A percentile compares a stretch with the other conserved stretches of the same genome.
phyloP scores from a whole-genome alignment of 225 moss, liverwort and hornwort genomes.

The Anthoceros angustus region DNA sequence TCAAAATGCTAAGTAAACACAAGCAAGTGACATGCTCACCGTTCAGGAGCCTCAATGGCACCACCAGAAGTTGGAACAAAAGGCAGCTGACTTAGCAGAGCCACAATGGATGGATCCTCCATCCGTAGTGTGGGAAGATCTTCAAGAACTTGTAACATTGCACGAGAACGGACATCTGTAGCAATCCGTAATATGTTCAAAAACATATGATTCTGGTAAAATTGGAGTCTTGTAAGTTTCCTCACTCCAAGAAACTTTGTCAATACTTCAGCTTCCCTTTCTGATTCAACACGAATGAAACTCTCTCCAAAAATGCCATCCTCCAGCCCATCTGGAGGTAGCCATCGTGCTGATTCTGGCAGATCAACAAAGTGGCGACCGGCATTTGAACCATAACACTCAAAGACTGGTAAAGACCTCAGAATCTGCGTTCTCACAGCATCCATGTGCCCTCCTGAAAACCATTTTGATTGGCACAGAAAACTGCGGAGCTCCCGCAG shows the following conservation, averaged over 20 bases:
- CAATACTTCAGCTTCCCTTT: slow-evolving; percentile 74
- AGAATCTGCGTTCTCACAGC: slow-evolving; percentile 39
- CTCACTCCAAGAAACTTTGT: slow-evolving; percentile 39
- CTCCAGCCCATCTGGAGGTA: slow-evolving; percentile 56
- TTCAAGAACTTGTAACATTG: slow-evolving; percentile 50
- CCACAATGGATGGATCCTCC: slow-evolving; percentile 38
- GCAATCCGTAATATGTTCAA: slow-evolving; percentile 44
- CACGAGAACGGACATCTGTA: slow-evolving; percentile 36
- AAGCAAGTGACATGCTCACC: slow-evolving; percentile 17
- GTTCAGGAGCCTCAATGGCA: slow-evolving; percentile 47
- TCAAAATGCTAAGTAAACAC: background rate
- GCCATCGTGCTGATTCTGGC: slow-evolving; percentile 50
- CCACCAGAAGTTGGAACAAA: slow-evolving; percentile 66
- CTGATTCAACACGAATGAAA: slow-evolving; percentile 58
- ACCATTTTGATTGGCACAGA: slow-evolving; percentile 83
- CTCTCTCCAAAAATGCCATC: slow-evolving; percentile 50
- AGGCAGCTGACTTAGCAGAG: slow-evolving; percentile 32
- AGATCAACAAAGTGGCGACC: slow-evolving; percentile 55
- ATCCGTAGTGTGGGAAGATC: slow-evolving; percentile 36
- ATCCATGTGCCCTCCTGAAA: slow-evolving; percentile 39
- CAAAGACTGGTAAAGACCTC: slow-evolving; percentile 59
- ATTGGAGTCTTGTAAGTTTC: slow-evolving; percentile 42
- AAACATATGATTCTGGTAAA: slow-evolving; percentile 56
- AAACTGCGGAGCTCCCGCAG: slow-evolving; percentile 75
- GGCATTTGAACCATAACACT: slow-evolving; percentile 49